A percentile compares a stretch with the other conserved stretches of the same genome.
Conservation (phyloP, 1,284 basidiomycete species). For the Chalciporus piperatoides region DNA sequence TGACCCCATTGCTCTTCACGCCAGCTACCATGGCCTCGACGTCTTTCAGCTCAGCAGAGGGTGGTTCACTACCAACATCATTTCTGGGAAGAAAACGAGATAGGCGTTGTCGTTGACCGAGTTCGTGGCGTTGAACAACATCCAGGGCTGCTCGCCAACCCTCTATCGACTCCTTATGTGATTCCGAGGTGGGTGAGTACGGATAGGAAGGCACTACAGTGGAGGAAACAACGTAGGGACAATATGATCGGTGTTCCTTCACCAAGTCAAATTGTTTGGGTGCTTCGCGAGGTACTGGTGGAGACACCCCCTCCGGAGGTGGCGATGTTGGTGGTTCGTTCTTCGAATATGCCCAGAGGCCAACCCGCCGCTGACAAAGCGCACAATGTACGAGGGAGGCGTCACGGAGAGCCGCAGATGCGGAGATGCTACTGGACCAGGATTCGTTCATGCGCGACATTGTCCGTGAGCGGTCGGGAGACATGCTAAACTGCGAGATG, state of each 20-base stretch:
- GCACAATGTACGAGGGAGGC: slow-evolving; percentile 57
- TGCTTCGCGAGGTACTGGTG: slow-evolving; percentile 31
- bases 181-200: slow-evolving; percentile 26
- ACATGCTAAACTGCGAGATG: slow-evolving; percentile 20
- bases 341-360: slow-evolving; percentile 67
- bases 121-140: slow-evolving; percentile 59
- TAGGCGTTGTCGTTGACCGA: slow-evolving; percentile 52
- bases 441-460: slow-evolving; percentile 9
- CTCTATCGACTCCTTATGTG: slow-evolving; percentile 44
- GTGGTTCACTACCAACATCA: slow-evolving; percentile 10
- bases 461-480: slow-evolving; percentile 21
- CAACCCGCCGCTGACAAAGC: slow-evolving; percentile 71
- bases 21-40: slow-evolving; percentile 71
- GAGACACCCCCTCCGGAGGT: slow-evolving; percentile 8
- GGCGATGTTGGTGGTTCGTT: slow-evolving; percentile 16
- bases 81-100: slow-evolving; percentile 27
- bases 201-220: slow-evolving; percentile 60
- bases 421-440: background rate
- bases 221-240: slow-evolving; percentile 72
- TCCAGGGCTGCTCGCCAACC: slow-evolving; percentile 74
- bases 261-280: slow-evolving; percentile 64
- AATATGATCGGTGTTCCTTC: slow-evolving; percentile 77
- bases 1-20: slow-evolving; percentile 68
- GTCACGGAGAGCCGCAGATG: slow-evolving; percentile 29
- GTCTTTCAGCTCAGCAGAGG: slow-evolving; percentile 39